Base-by-base conservation (phyloP, 345 rosid genomes). In the Lepidium didymum region DNA sequence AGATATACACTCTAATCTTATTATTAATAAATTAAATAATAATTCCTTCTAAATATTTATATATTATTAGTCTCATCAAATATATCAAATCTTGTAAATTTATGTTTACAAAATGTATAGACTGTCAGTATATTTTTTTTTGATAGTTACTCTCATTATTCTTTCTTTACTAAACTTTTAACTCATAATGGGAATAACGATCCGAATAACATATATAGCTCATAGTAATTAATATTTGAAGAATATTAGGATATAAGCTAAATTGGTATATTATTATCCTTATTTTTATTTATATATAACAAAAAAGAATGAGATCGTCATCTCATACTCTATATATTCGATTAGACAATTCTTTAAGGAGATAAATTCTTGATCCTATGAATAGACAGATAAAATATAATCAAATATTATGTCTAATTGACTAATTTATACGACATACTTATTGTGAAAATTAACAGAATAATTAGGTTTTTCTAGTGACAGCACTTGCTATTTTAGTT, bases 401-500 rank as follows among this genome's bases (percentile, higher is more conserved):
- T 21, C 14, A 52, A 21, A 52, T 70, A 50, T 50, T 59, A 40
- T 69, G 73, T 38, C 29, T 10, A 51, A 51, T 51, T 71, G 63
- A 62, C 60, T 62, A 62, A 7, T 15, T 43, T 23, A 0, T 18
- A 35, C 19, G 57, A 68, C 64, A 68, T 25, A 37, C 41, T 44
- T 54, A 71, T 63, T 35, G 54, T 71, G 37, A 62, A 62, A 15
- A 15, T 70, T 43, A 62, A 42, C 62, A 37, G 61, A 60, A 60
- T 61, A 51, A 42, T 61, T 61, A 51, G 50, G 36, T 67, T 34
- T 29, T 3, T 60, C 42, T 29, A 66, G 72, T 56, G 56, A 44
- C 75, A 53, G 63, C 62, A 63, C 75, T 72, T 63, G 64, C 64
- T 63, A 45, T 53, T 52, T 54, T 62, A 57, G 29, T 34, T 43